Evolutionary conservation across 805 yeast species (phyloP).

Genomic region (Lachancea lanzarotensis): DNA sequence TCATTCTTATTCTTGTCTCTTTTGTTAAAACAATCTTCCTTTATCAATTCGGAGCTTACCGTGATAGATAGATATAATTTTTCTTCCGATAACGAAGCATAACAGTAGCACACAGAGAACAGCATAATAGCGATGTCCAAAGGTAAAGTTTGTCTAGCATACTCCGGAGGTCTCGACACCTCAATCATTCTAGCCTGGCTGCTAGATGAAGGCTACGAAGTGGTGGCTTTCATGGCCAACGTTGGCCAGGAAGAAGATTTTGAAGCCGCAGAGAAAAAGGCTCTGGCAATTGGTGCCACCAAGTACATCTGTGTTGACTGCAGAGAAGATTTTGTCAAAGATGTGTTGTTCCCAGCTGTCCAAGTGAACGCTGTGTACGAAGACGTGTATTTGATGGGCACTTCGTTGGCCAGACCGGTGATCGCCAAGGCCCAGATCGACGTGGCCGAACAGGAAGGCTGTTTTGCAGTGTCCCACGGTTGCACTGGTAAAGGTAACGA

Average conservation of each 20-base stretch:
- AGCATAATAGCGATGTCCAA: conserved; percentile 57
- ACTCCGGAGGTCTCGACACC: conserved; percentile 98
- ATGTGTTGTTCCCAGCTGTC: conserved; percentile 89
- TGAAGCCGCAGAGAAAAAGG: conserved; percentile 93
- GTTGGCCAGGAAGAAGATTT: conserved; percentile 99
- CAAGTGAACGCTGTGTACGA: conserved; percentile 97
- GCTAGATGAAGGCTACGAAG: conserved; percentile 96
- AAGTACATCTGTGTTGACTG: conserved; percentile 92
- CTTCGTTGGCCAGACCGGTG: conserved; percentile 97
- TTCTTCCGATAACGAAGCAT: too few species aligned
- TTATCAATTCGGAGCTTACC: too few species aligned
- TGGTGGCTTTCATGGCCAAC: conserved; percentile 95
- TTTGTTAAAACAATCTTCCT: too few species aligned
- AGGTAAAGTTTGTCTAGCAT: conserved; percentile 98
- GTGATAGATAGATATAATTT: too few species aligned
- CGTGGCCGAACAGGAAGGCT: conserved; percentile 95
- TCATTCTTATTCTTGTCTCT: too few species aligned
- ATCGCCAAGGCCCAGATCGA: conserved; percentile 97
- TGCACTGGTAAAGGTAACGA: conserved; percentile 99
- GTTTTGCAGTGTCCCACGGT: conserved; percentile 98
- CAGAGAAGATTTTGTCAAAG: conserved; percentile 89
- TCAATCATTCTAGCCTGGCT: conserved; percentile 97
- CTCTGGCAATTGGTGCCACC: conserved; percentile 93
- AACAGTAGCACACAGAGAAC: neutral
- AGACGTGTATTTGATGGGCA: conserved; percentile 93